phyloP scores from a whole-genome alignment of 208 protist species.

The Leishmania aethiopica region DNA sequence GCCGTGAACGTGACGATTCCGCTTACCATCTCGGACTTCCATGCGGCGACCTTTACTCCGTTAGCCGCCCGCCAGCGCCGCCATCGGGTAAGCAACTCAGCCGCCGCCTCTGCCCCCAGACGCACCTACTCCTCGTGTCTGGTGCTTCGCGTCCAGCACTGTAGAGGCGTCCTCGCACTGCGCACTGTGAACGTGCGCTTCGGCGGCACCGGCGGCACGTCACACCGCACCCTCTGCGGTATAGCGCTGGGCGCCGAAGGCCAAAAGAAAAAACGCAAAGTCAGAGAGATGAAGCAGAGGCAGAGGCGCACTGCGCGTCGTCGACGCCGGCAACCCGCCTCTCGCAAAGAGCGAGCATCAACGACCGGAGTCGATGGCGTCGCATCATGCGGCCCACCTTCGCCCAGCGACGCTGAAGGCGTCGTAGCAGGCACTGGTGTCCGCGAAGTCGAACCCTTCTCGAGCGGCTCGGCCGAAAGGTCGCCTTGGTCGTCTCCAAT shows the following conservation, averaged over 20 bases:
- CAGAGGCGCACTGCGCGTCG: background rate
- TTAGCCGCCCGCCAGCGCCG: background rate
- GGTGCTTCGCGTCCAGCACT: background rate
- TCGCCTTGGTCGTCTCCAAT: background rate
- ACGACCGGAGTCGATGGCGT: background rate
- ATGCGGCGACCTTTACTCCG: background rate
- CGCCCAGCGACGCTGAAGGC: background rate
- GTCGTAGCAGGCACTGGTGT: background rate
- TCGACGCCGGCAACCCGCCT: background rate
- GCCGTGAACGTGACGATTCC: background rate
- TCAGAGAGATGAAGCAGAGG: background rate
- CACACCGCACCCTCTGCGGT: too few species aligned
- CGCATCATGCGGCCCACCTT: background rate
- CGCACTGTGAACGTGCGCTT: slow-evolving; percentile 8
- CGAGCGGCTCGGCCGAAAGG: background rate
- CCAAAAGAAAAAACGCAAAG: background rate
- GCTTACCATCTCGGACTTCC: background rate
- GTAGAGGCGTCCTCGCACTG: slow-evolving; percentile 9
- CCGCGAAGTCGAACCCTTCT: background rate
- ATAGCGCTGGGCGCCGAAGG: background rate
- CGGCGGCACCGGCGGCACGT: background rate
- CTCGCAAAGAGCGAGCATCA: background rate
- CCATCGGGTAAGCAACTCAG: background rate
- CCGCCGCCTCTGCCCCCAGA: background rate
- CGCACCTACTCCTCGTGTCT: background rate